These are phyloP conservation scores for Baorangia bicolor DNA, from an alignment of 768 basidiomycete species.

Conservation along the genomic window DNA sequence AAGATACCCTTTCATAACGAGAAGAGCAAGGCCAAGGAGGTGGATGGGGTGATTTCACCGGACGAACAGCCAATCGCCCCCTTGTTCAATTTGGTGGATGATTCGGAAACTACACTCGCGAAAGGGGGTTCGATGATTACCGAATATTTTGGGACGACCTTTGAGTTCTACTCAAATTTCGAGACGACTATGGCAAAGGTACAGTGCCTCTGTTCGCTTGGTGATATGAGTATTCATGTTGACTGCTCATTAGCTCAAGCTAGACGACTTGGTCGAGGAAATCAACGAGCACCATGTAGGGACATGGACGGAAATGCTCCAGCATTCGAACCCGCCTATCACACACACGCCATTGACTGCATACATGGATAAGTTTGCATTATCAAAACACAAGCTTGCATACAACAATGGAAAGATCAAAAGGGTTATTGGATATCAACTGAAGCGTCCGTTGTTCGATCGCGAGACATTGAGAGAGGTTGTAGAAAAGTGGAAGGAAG, in stretches of 20 bases:
- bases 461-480: slow-evolving; percentile 64
- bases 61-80: slow-evolving; percentile 64
- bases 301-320: slow-evolving; percentile 82
- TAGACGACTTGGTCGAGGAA: slow-evolving; percentile 73
- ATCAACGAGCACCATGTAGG: slow-evolving; percentile 83
- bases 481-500: slow-evolving; percentile 78
- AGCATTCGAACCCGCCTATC: slow-evolving; percentile 66
- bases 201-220: slow-evolving; percentile 2
- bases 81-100: slow-evolving; percentile 84
- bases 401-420: slow-evolving; percentile 76
- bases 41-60: slow-evolving; percentile 58
- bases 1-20: slow-evolving; percentile 49
- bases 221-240: background rate
- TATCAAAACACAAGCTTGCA: slow-evolving; percentile 68
- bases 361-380: slow-evolving; percentile 73
- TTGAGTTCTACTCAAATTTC: slow-evolving; percentile 76
- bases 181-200: slow-evolving; percentile 70
- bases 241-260: slow-evolving; percentile 45
- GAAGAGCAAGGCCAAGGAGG: slow-evolving; percentile 62
- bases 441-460: slow-evolving; percentile 61
- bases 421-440: slow-evolving; percentile 63
- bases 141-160: slow-evolving; percentile 72
- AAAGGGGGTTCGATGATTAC: slow-evolving; percentile 67
- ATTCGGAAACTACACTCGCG: slow-evolving; percentile 66
- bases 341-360: slow-evolving; percentile 70